These are phyloP conservation scores for Dactylonectria macrodidyma DNA, from an alignment of 2,329 filamentous ascomycete genomes.

Conservation along the genomic window DNA sequence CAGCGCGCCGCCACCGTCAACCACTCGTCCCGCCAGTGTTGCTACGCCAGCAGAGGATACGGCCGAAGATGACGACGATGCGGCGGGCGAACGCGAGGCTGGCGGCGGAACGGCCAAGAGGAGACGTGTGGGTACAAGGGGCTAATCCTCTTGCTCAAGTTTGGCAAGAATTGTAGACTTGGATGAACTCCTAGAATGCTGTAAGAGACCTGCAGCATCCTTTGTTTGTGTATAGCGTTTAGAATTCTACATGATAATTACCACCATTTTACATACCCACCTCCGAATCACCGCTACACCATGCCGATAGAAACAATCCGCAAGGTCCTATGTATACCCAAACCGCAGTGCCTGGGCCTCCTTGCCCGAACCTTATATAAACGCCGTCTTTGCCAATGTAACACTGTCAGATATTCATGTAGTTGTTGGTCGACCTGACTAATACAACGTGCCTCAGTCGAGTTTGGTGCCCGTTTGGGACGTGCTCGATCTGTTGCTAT, in stretches of 20 bases:
- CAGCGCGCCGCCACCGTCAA: slow-evolving; percentile 53
- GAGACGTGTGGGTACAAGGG: slow-evolving; percentile 52
- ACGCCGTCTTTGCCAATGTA: slow-evolving; percentile 20
- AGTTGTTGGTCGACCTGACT: neutral
- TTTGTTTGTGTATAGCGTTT: slow-evolving; percentile 46
- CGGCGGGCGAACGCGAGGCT: slow-evolving; percentile 58
- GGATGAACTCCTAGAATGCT: slow-evolving; percentile 35
- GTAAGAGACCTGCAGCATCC: slow-evolving; percentile 35
- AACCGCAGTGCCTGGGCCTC: slow-evolving; percentile 3
- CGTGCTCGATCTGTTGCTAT: slow-evolving; percentile 53
- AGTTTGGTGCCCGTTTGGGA: slow-evolving; percentile 49
- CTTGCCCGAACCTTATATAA: slow-evolving; percentile 8
- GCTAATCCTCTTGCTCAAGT: neutral
- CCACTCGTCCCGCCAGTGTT: slow-evolving; percentile 55
- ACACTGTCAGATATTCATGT: neutral
- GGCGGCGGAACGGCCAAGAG: slow-evolving; percentile 53
- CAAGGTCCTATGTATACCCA: slow-evolving; percentile 2
- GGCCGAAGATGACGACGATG: slow-evolving; percentile 66
- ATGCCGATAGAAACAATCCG: slow-evolving; percentile 22
- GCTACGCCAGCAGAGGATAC: slow-evolving; percentile 62
- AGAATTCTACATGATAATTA: slow-evolving; percentile 47
- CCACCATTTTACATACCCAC: slow-evolving; percentile 29
- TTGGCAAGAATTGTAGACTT: slow-evolving; percentile 28
- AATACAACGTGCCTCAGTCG: slow-evolving; percentile 27
- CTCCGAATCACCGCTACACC: slow-evolving; percentile 13